Percentiles rank a stretch among this genome's conserved stretches.
Conservation (phyloP, 208 protist species). For the Leishmania tarentolae region DNA sequence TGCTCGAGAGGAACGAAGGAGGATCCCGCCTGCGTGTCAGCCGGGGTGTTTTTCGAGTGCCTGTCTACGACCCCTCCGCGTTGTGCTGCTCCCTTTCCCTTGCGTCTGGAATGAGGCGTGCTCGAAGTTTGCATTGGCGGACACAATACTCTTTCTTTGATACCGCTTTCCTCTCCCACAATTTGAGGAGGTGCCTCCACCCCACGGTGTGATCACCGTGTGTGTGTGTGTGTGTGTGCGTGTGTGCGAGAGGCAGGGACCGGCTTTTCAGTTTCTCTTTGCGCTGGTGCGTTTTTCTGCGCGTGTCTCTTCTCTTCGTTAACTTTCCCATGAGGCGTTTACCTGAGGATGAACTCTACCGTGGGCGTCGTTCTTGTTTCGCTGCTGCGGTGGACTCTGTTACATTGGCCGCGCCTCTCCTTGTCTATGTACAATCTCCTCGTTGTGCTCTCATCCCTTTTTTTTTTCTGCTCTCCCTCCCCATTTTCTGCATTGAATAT, state of each 20-base stretch:
- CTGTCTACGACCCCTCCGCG: background rate
- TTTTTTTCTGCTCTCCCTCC: background rate
- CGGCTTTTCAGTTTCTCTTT: background rate
- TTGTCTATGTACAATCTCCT: background rate
- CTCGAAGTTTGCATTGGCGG: background rate
- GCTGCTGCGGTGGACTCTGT: background rate
- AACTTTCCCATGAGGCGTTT: background rate
- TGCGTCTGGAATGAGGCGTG: background rate
- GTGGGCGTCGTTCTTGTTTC: background rate
- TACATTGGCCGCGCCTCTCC: background rate
- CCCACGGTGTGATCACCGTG: background rate
- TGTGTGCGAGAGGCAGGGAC: too few species aligned
- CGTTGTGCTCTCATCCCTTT: conserved; percentile 1
- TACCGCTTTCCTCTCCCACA: background rate
- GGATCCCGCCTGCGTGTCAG: background rate
- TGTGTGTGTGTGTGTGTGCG: background rate
- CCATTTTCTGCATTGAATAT: background rate
- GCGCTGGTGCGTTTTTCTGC: background rate
- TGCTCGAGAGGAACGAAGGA: background rate
- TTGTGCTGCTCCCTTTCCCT: background rate
- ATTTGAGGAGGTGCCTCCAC: too few species aligned
- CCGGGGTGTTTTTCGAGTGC: background rate
- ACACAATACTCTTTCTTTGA: background rate
- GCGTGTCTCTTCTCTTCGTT: conserved; percentile 7
- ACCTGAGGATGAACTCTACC: background rate